A percentile compares a stretch with the other conserved stretches of the same genome.
phyloP scores from a whole-genome alignment of 2,329 filamentous ascomycete species.

The Epicoccum nigrum region DNA sequence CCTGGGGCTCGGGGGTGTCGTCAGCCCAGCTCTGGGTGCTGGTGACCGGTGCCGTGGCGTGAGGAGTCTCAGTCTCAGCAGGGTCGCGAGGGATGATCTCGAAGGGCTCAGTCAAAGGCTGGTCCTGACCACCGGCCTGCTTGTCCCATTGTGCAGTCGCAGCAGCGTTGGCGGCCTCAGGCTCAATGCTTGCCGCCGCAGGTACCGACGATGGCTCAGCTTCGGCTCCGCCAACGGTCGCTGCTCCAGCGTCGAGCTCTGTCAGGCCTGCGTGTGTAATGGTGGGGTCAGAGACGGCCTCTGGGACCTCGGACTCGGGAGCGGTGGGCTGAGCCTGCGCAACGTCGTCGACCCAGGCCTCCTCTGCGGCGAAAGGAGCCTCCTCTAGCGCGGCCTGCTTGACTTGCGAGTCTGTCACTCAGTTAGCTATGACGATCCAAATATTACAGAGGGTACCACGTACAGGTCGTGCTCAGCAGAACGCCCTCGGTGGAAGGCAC shows the following conservation, averaged over 20 bases:
- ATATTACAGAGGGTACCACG: constrained; percentile 39
- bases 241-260: constrained; percentile 62
- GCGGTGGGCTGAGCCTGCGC: constrained; percentile 51
- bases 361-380: constrained; percentile 61
- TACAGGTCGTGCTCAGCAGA: constrained; percentile 73
- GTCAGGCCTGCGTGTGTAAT: constrained; percentile 70
- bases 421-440: constrained; percentile 16
- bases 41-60: constrained; percentile 59
- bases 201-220: constrained; percentile 39
- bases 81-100: constrained; percentile 77
- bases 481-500: constrained; percentile 70
- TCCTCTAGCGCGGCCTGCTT: constrained; percentile 58
- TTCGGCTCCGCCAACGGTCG: constrained; percentile 40
- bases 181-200: constrained; percentile 49
- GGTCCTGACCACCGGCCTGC: constrained; percentile 54
- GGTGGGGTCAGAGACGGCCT: constrained; percentile 66
- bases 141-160: constrained; percentile 72
- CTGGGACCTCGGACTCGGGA: constrained; percentile 42
- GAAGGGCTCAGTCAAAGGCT: constrained; percentile 69
- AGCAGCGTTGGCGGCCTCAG: constrained; percentile 57
- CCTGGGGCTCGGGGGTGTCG: constrained; percentile 59
- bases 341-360: constrained; percentile 57
- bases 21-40: constrained; percentile 82
- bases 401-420: constrained; percentile 60
- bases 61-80: constrained; percentile 73